Conservation (phyloP, 2,329 filamentous ascomycete species). For the Bisporella sp. region DNA sequence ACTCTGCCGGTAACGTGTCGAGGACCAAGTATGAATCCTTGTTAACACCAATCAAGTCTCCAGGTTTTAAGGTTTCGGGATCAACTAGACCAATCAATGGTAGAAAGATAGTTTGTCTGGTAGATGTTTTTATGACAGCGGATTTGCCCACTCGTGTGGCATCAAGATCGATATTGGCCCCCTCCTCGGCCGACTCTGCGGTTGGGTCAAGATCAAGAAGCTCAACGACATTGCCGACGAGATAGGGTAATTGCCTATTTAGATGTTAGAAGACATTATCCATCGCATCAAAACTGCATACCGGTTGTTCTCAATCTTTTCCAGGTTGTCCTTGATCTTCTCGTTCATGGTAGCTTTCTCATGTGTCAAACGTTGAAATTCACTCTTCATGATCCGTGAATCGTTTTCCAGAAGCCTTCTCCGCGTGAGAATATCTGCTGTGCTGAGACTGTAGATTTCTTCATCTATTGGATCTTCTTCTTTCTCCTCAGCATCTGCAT, state of each 20-base stretch:
- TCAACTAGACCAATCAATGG: slow-evolving; percentile 96
- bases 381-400: slow-evolving; percentile 96
- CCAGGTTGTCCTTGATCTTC: slow-evolving; percentile 98
- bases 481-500: slow-evolving; percentile 61
- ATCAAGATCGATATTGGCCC: slow-evolving; percentile 96
- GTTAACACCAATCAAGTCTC: slow-evolving; percentile 95
- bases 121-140: slow-evolving; percentile 98
- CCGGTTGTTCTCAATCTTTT: slow-evolving; percentile 99
- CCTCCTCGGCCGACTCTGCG: slow-evolving; percentile 92
- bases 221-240: slow-evolving; percentile 97
- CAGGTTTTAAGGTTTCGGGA: slow-evolving; percentile 89
- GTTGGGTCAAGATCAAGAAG: slow-evolving; percentile 94
- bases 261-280: slow-evolving; percentile 8
- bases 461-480: slow-evolving; percentile 83
- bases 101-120: slow-evolving; percentile 95
- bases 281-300: slow-evolving; percentile 34
- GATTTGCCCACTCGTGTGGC: slow-evolving; percentile 96
- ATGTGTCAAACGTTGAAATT: slow-evolving; percentile 86
- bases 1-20: slow-evolving; percentile 94
- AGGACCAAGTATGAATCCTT: slow-evolving; percentile 98
- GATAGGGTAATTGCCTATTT: slow-evolving; percentile 85
- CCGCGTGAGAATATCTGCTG: slow-evolving; percentile 88
- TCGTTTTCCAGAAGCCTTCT: slow-evolving; percentile 94
- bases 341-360: slow-evolving; percentile 95
- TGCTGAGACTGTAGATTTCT: slow-evolving; percentile 88